phyloP scores from a whole-genome alignment of 2,329 filamentous ascomycete species.

The Hyphodiscus sp. region DNA sequence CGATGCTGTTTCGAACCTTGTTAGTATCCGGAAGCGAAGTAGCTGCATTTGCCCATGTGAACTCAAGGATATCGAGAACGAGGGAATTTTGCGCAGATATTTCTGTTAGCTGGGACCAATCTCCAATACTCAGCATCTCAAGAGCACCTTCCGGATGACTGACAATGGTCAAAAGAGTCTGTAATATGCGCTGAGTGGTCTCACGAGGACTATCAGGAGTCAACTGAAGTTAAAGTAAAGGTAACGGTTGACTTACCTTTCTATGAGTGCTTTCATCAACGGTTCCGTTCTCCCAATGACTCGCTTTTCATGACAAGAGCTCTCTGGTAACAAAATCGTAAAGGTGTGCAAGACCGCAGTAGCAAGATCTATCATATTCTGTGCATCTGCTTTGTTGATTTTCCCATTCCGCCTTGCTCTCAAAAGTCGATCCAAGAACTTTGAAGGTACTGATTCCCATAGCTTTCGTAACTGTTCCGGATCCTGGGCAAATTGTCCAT shows the following conservation, averaged over 20 bases:
- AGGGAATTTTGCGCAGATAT: conserved; percentile 47
- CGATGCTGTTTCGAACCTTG: conserved; percentile 36
- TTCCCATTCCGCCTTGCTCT: conserved; percentile 41
- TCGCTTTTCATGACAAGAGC: conserved; percentile 37
- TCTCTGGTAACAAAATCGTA: conserved; percentile 46
- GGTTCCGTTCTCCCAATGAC: conserved; percentile 47
- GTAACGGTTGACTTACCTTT: conserved; percentile 38
- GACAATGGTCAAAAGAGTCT: conserved; percentile 51
- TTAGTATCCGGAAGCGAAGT: conserved; percentile 26
- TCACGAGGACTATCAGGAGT: conserved; percentile 39
- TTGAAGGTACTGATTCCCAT: conserved; percentile 55
- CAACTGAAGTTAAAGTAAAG: conserved; percentile 5
- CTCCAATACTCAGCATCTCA: conserved; percentile 41
- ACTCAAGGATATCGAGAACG: conserved; percentile 48
- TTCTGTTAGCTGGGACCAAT: conserved; percentile 50
- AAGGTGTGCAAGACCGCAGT: conserved; percentile 60
- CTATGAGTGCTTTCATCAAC: conserved; percentile 45
- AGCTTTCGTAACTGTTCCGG: conserved; percentile 39
- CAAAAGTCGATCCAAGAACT: conserved; percentile 58
- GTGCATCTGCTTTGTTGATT: conserved; percentile 37
- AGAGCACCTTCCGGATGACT: conserved; percentile 44
- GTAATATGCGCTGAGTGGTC: conserved; percentile 47
- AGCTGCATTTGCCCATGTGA: conserved; percentile 50
- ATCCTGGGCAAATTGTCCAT: conserved; percentile 45
- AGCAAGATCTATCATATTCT: conserved; percentile 56